Base-by-base conservation (phyloP, 2,329 filamentous ascomycete genomes). In the Nemania sp. region DNA sequence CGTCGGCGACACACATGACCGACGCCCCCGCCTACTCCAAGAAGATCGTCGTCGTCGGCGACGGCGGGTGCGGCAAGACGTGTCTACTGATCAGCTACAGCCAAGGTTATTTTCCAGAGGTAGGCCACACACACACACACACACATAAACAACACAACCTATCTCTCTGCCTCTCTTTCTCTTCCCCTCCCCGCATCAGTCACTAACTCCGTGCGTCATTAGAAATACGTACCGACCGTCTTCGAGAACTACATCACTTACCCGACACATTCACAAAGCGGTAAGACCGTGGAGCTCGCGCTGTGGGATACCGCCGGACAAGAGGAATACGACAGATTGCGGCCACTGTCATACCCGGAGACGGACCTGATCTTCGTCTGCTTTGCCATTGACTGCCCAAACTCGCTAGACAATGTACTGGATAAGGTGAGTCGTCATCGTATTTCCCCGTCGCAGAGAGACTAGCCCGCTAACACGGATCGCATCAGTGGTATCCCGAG, bases 171-270 rank as follows among this genome's bases (percentile, higher is more conserved):
- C 21, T 25, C 54, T 40, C 40, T 17, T 32, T n/a, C 42, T 5
- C 47, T 9, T 5, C 35, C n/a, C 13, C 37, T n/a, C 37, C 15
- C 32, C 50, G 29, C 20, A 47, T 12, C 35, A 12, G n/a, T 29
- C 15, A 25, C 62, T 64, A 56, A 57, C 37, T 18, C 13, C 17
- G 12, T 3, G 10, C 37, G 35, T 47, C 2, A 39, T 43, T 43
- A 99, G 95, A 98, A 97, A 98, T 99, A 99, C 72, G 95, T 99
- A 42, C 95, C 95, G 3, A 99, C 95, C 2, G 95, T 99, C 54
- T 99, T 99, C 76, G 95, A 99, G 75, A 99, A 99, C 82, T 99
- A 99, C 85, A 98, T 99, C 79, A 97, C 95, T 56, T 94, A 97
- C 77, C 96, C 94, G 59, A 90, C 88, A 62, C 95, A 99, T 79